Evolutionary conservation across 345 rosid genomes (phyloP), one percentile per base, ranked within the genome.

Genomic region (Bretschneidera sinensis): DNA sequence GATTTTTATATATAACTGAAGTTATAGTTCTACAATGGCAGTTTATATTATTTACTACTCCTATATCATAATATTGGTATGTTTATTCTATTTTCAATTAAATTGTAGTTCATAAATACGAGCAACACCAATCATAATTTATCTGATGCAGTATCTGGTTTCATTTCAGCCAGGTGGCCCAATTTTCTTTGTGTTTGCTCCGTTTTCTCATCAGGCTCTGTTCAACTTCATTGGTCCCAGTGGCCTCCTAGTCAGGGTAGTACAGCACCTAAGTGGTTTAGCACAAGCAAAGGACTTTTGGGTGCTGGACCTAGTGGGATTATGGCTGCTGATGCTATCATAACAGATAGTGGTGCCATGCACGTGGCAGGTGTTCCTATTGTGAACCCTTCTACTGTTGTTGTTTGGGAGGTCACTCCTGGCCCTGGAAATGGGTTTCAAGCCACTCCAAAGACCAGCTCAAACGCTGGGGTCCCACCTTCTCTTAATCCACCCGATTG

Each of bases 231-330:
- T 74, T 94, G 99, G 97, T 86, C 97, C 34, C 96, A 89, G 55
- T 83, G 98, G 97, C 96, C 97, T 64, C 82, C 92, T 52, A 78
- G 78, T 84, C 97, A 81, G 72, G 82, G 74, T 76, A 72, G 78
- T 74, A 65, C 83, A 56, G 65, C 78, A 8, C 83, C 82, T 18
- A 86, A 78, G 76, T 94, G 99, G 99, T 94, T 94, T 81, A 76
- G 71, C 81, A 86, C 99, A n/a, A 86, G 86, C 82, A 94, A 86
- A 80, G 99, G 95, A 64, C 90, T 94, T 56, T 76, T 94, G 84
- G 99, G 99, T 72, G 97, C 99, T 51, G 99, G 99, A 33, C 99
- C 99, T 65, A 91, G 99, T 74, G 97, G 99, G 43, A 94, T 94
- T 69, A 91, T 94, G 99, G 97, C 99, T 73, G 99, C 97, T 61